phyloP scores from a whole-genome alignment of 1,284 basidiomycete species.

The Laetiporus sulphureus region DNA sequence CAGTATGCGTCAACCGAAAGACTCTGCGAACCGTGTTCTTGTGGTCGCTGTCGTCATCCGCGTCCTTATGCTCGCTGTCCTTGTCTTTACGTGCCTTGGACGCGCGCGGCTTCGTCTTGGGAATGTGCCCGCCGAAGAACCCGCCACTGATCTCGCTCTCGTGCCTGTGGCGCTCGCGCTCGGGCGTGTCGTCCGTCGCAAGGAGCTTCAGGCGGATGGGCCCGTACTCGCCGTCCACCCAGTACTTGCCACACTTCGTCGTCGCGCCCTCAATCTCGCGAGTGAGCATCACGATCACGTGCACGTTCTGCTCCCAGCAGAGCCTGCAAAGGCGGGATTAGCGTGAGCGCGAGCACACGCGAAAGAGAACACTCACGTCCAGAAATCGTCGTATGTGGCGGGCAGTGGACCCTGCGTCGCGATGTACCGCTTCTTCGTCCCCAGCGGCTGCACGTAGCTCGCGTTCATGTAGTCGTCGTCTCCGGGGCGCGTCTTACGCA shows the following conservation, averaged over 20 bases:
- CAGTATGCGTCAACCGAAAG: slow-evolving; percentile 61
- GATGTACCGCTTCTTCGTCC: slow-evolving; percentile 80
- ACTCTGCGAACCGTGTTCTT: slow-evolving; percentile 53
- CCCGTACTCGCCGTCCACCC: slow-evolving; percentile 72
- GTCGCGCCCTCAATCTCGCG: slow-evolving; percentile 85
- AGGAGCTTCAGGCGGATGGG: slow-evolving; percentile 58
- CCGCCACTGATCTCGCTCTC: slow-evolving; percentile 28
- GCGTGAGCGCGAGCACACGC: background rate
- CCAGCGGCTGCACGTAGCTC: slow-evolving; percentile 81
- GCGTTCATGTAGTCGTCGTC: slow-evolving; percentile 93
- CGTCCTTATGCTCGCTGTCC: slow-evolving; percentile 8
- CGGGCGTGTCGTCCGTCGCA: slow-evolving; percentile 40
- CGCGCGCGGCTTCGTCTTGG: slow-evolving; percentile 10
- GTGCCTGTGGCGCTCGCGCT: slow-evolving; percentile 20
- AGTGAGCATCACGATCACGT: slow-evolving; percentile 86
- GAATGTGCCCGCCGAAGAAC: slow-evolving; percentile 19
- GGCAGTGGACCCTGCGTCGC: slow-evolving; percentile 95
- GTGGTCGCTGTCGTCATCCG: slow-evolving; percentile 16
- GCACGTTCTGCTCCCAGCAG: slow-evolving; percentile 77
- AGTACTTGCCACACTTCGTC: slow-evolving; percentile 91
- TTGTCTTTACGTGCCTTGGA: slow-evolving; percentile 3
- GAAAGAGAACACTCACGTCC: slow-evolving; percentile 66
- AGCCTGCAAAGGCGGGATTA: slow-evolving; percentile 36
- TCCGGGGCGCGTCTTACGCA: slow-evolving; percentile 42
- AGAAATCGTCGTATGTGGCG: slow-evolving; percentile 89